phyloP scores from a whole-genome alignment of 306 rosid genomes.

The Pueraria montana region DNA sequence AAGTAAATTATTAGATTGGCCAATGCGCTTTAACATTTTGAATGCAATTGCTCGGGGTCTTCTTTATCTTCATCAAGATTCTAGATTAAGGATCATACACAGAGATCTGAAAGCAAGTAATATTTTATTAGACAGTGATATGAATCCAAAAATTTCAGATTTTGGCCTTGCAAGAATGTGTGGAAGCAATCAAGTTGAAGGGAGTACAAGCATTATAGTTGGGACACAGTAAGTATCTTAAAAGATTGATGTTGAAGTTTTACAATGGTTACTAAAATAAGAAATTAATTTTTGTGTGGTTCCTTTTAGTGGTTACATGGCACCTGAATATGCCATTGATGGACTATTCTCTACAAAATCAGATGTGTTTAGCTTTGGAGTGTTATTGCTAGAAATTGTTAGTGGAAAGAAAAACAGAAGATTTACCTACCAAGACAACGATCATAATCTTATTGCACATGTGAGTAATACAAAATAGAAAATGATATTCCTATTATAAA shows the following conservation, averaged over 20 bases:
- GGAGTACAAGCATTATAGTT: background rate
- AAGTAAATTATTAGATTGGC: background rate
- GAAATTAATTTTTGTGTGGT: background rate
- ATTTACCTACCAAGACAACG: background rate
- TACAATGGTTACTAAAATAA: background rate
- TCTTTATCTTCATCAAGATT: constrained; percentile 16
- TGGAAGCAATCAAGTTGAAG: background rate
- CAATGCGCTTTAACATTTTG: background rate
- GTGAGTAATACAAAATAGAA: background rate
- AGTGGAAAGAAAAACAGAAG: background rate
- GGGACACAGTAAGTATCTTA: background rate
- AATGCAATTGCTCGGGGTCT: background rate
- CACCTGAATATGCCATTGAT: constrained; percentile 24
- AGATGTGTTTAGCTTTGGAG: background rate
- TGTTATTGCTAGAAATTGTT: background rate
- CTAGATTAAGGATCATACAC: constrained; percentile 14
- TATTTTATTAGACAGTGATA: background rate
- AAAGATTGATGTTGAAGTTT: background rate
- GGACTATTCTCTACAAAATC: constrained; percentile 7
- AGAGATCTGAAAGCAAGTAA: background rate
- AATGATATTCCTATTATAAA: background rate
- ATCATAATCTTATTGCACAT: background rate
- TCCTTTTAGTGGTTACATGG: background rate
- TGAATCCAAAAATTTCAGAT: constrained; percentile 22
- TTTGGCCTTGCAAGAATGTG: background rate